phyloP scores from a whole-genome alignment of 2,329 filamentous ascomycete species.

The Paramyrothecium roridum region DNA sequence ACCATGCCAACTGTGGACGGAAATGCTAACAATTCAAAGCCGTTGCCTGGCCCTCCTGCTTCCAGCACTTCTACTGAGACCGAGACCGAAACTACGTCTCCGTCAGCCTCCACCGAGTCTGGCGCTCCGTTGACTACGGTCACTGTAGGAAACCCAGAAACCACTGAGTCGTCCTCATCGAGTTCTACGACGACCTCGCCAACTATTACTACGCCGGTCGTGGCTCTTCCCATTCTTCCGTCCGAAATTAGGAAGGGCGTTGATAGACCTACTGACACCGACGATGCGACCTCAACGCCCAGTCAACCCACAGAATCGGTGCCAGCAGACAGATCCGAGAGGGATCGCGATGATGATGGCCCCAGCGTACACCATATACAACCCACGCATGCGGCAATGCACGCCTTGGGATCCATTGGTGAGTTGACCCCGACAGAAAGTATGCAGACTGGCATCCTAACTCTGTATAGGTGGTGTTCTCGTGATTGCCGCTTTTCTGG shows the following conservation, averaged over 20 bases:
- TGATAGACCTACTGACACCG: not conserved
- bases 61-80: not conserved
- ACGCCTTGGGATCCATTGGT: slow-evolving; percentile 1
- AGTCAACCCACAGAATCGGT: not conserved
- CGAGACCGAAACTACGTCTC: not conserved
- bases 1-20: not conserved
- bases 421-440: not conserved
- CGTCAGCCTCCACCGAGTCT: not conserved
- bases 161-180: not conserved
- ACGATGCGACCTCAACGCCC: not conserved
- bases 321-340: not conserved
- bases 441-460: not conserved
- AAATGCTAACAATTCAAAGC: not conserved
- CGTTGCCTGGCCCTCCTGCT: not conserved
- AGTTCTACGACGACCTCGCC: not conserved
- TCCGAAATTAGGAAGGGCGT: not conserved
- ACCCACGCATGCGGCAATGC: not conserved
- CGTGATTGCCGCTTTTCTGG: not conserved
- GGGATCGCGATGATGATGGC: not conserved
- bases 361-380: not conserved
- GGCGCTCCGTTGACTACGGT: not conserved
- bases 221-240: not conserved
- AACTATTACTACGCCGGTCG: not conserved
- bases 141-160: not conserved
- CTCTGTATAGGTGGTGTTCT: not conserved